Base-by-base conservation (phyloP, 2,329 filamentous ascomycete species). In the Talaromyces sp. region DNA sequence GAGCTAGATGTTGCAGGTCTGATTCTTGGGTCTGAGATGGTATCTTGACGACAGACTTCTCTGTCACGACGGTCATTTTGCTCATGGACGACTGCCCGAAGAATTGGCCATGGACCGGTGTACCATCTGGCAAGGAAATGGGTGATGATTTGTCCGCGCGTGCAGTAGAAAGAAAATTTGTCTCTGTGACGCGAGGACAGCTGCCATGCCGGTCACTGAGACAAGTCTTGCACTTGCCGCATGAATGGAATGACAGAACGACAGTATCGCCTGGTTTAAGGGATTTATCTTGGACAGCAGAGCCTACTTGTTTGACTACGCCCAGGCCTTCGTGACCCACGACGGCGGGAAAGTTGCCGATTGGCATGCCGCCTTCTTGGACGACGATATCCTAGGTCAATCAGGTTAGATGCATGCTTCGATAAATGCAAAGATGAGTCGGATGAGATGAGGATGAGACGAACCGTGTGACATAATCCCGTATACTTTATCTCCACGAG, bases 271-370 rank as follows among this genome's bases (percentile, higher is more conserved):
- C 56, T 27, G 39, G 37, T 43, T 43, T 11, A 1, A 58, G 37
- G 11, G 33, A 41, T 11, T 58, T 58, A 2, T 58, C 37, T 43
- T 43, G 27, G 67, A 81, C 81, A 22, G 72, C 73, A 11, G 81
- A 80, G 11, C 84, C 84, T 39, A 81, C 67, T 35, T 77, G 75
- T 65, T 83, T 78, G 62, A 87, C 78, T 10, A 84, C 69, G 57
- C 84, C 84, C 37, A 82, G 80, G 64, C 84, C 84, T 70, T 86
- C 84, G 73, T 86, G 84, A 54, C 84, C 84, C 33, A 86, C 78
- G 3, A 64, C 74, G 37, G 70, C 56, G 19, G 56, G 56, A 13
- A 41, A 58, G 19, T 43, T 37, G 6, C 35, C 35, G 2, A 43
- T 43, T 41, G 35, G 56, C 39, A 58, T 58, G 37, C 56, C 56